Base-by-base conservation (phyloP, 2,329 filamentous ascomycete species). In the Trichophyton simii region DNA sequence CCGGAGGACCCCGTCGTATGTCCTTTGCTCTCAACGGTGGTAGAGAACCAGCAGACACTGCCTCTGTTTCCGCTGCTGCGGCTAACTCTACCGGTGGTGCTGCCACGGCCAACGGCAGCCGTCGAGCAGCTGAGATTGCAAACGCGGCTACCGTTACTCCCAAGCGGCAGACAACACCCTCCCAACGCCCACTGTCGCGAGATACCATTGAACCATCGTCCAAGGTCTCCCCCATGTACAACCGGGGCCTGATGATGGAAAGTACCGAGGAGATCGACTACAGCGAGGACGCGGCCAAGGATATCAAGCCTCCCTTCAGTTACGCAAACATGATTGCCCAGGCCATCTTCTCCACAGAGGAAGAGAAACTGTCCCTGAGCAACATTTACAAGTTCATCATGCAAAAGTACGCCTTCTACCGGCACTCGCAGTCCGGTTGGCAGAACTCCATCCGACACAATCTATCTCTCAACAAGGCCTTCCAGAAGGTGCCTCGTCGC, bases 381-480 rank as follows among this genome's bases (percentile, higher is more conserved):
- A 91, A 89, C 67, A 99, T 99, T 61, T 99, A 99, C 76, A 87
- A 85, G 59, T 96, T 87, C 76, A 97, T 99, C 70, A 94, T 86
- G 76, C 84, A 85, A 2, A 87, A 89, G 67, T 99, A 97, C 72
- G 87, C 94, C 1, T 99, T 95, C 74, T 99, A 97, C 74, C 84
- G 92, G 50, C 83, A 91, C 72, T 89, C 82, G 36, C 84, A 91
- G 61, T 85, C 84, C 63, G 92, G 94, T 63, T 99, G 95, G 95
- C 94, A 96, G 84, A 99, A 99, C 72, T 96, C 91, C 0, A 99
- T 99, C 66, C 87, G 94, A 11, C 94, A 99, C 72, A 99, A 99
- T 68, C 76, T 99, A 13, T 97, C 94, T 0, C 77, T 99, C 48
- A 97, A 95, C 73, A 96, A 96, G 72, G 85, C 87, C 0, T 99